A percentile compares a stretch with the other conserved stretches of the same genome.
These are phyloP conservation scores for Monosporozyma siamensis DNA, from an alignment of 805 yeast species.

Conservation along the genomic window DNA sequence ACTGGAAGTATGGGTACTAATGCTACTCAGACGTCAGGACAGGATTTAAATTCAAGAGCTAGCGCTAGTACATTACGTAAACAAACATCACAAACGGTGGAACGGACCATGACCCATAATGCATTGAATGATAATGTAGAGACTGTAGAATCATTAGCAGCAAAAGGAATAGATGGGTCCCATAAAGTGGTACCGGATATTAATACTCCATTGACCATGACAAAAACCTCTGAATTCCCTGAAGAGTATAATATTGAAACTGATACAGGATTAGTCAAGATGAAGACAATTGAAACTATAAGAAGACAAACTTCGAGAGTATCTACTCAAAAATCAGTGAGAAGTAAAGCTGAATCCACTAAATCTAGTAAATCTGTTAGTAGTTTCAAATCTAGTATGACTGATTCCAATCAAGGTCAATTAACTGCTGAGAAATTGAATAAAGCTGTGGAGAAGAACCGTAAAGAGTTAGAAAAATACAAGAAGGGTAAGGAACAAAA, in stretches of 20 bases:
- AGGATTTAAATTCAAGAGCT: background rate
- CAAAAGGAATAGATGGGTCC: conserved; percentile 10
- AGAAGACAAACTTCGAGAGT: conserved; percentile 35
- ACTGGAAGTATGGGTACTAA: background rate
- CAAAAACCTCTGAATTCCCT: conserved; percentile 37
- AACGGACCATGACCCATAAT: conserved; percentile 18
- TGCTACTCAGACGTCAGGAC: background rate
- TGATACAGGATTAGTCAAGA: conserved; percentile 54
- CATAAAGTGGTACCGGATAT: conserved; percentile 15
- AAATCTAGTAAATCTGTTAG: background rate
- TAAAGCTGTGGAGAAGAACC: conserved; percentile 28
- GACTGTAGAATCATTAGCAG: conserved; percentile 16
- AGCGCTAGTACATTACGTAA: conserved; percentile 4
- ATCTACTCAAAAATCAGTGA: conserved; percentile 5
- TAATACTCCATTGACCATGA: conserved; percentile 14
- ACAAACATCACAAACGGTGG: conserved; percentile 8
- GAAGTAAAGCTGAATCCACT: conserved; percentile 2
- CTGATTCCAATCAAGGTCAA: conserved; percentile 2
- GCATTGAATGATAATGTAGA: conserved; percentile 18
- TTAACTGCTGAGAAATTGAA: conserved; percentile 20
- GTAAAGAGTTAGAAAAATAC: conserved; percentile 22
- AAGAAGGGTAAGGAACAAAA: conserved; percentile 15
- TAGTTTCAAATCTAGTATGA: background rate
- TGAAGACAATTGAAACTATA: conserved; percentile 42
- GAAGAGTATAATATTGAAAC: conserved; percentile 63